These are phyloP conservation scores for Breviolum minutum DNA, from an alignment of 73 alveolate genomes.

Conservation along the genomic window DNA sequence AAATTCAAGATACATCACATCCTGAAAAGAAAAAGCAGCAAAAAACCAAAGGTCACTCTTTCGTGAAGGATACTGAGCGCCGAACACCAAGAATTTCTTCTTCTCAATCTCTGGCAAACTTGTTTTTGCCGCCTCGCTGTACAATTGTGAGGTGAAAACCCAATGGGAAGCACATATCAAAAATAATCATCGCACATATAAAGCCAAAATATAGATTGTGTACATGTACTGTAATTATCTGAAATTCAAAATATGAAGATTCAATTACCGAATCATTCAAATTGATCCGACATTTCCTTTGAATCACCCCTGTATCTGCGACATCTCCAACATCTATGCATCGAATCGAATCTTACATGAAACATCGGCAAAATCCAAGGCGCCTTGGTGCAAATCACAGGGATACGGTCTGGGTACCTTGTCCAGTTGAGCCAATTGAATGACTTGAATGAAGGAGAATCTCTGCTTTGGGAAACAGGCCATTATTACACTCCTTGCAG, in stretches of 20 bases:
- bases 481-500: no score
- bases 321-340: background rate
- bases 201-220: background rate
- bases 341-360: background rate
- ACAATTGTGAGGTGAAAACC: no score
- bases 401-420: slow-evolving; percentile 61
- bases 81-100: slow-evolving; percentile 43
- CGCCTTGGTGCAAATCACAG: slow-evolving; percentile 64
- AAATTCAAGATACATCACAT: no score
- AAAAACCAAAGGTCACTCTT: no score
- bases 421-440: background rate
- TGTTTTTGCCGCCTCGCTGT: slow-evolving; percentile 2
- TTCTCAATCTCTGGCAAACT: slow-evolving; percentile 53
- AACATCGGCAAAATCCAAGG: background rate
- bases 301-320: background rate
- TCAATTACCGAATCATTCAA: background rate
- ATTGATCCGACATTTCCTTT: no score
- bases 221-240: no score
- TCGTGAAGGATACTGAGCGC: background rate
- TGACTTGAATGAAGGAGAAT: no score
- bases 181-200: no score
- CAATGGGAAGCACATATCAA: no score
- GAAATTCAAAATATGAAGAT: background rate
- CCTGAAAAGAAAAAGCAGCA: no score
- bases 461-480: no score